Conservation (phyloP, 495 filamentous ascomycete species). For the Aspergillus cristatus region DNA sequence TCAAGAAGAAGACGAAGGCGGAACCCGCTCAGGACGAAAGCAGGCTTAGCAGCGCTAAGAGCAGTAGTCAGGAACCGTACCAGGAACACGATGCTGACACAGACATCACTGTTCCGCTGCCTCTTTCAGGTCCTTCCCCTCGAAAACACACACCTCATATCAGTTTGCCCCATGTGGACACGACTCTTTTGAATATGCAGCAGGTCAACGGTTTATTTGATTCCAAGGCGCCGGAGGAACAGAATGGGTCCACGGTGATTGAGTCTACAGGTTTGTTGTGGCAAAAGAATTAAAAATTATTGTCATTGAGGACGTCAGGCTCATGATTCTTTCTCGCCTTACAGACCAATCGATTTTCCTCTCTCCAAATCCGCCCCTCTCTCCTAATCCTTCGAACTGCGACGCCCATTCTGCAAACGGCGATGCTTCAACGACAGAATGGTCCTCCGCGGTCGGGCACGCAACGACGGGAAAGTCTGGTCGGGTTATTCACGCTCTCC, state of each 20-base stretch:
- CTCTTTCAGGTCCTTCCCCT: conserved; percentile 11
- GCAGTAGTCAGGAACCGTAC: no score
- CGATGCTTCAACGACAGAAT: conserved; percentile 38
- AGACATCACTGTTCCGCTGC: conserved; percentile 8
- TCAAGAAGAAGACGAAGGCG: conserved; percentile 18
- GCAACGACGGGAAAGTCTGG: conserved; percentile 82
- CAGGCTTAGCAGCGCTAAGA: no score
- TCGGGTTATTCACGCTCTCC: conserved; percentile 82
- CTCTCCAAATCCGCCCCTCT: conserved; percentile 12
- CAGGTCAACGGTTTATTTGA: conserved; percentile 32
- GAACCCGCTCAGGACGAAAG: conserved; percentile 7
- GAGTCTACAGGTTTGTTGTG: conserved; percentile 15
- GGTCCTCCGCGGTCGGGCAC: conserved; percentile 70
- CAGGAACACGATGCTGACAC: conserved; percentile 13
- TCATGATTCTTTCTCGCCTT: no score
- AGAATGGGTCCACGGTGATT: conserved; percentile 3
- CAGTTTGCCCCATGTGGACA: conserved; percentile 35
- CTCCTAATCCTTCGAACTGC: no score
- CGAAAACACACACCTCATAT: conserved; percentile 32
- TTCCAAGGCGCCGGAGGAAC: conserved; percentile 14
- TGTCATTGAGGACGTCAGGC: no score
- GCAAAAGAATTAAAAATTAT: no score
- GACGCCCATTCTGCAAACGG: no score
- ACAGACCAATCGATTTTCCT: conserved; percentile 16
- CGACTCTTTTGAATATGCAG: conserved; percentile 36